These are phyloP conservation scores for Monosporozyma aerobia DNA, from an alignment of 805 yeast genomes.

Conservation along the genomic window DNA sequence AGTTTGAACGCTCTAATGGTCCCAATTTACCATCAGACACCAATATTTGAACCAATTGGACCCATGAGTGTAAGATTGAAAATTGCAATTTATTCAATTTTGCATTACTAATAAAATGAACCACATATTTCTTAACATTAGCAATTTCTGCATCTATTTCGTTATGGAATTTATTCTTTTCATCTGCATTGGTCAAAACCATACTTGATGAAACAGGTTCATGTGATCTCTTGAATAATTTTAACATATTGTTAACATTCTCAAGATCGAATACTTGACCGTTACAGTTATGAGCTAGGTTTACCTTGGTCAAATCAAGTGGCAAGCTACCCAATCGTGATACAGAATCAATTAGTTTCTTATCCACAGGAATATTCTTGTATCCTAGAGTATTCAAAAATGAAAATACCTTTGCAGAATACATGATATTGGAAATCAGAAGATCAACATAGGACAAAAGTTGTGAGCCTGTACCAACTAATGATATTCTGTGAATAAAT, in stretches of 20 bases:
- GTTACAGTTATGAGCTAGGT: constrained; percentile 18
- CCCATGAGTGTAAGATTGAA: constrained; percentile 72
- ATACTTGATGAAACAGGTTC: not conserved
- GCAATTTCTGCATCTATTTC: constrained; percentile 11
- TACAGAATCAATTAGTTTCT: constrained; percentile 23
- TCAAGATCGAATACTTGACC: constrained; percentile 36
- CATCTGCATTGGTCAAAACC: not conserved
- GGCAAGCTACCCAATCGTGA: constrained; percentile 23
- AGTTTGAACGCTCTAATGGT: constrained; percentile 40
- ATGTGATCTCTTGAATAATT: constrained; percentile 16
- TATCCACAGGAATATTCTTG: constrained; percentile 34
- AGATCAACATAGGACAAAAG: constrained; percentile 37
- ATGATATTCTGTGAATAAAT: constrained; percentile 55
- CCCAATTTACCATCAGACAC: constrained; percentile 52
- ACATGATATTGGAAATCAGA: constrained; percentile 44
- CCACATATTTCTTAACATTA: constrained; percentile 26
- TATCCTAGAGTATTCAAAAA: constrained; percentile 65
- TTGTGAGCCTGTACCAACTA: constrained; percentile 41
- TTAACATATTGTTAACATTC: constrained; percentile 32
- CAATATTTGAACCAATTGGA: constrained; percentile 63
- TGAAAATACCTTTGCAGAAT: constrained; percentile 58
- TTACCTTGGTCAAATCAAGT: constrained; percentile 23
- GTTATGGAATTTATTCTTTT: not conserved
- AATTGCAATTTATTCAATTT: constrained; percentile 46
- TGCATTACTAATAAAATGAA: constrained; percentile 38